Base-by-base conservation (phyloP, 1,139 yeast genomes). In the Ogataea hybrid region DNA sequence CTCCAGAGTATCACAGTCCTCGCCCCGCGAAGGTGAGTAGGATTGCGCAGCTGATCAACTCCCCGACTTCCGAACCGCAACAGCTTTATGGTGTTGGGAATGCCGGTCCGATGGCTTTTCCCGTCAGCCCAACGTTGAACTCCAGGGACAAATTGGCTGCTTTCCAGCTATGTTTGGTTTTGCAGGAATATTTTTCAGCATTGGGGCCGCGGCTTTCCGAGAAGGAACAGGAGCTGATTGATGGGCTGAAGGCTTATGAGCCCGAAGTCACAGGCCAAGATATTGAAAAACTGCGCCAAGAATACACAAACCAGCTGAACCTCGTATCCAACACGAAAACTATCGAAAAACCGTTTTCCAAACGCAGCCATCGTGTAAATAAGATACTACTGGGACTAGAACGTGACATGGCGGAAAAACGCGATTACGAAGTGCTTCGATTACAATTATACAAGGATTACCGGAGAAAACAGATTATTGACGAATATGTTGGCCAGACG, bases 391-490 rank as follows among this genome's bases (percentile, higher is more conserved):
- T 35, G 25, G 53, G 53, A 7, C 34, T 51, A 10, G 59, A 57
- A 31, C 49, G 50, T 23, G 69, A 66, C 47, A 32, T 63, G 29
- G 39, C 46, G 4, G 70, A 65, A 40, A 41, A 39, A 23, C 48
- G 64, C 33, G 70, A 64, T 39, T 59, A 47, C 36, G 66, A 63
- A 35, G 34, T 65, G 6, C 37, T 54, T 6, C 48, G 63, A 31
- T 44, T 60, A 18, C 54, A 58, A 32, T 35, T 52, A 6, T 48
- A 49, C 51, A 47, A 54, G 25, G 39, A 51, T 7, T 64, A 57
- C 41, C 46, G 46, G 25, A 52, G 57, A 25, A 54, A 58, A 23
- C 49, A 56, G 22, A 53, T 56, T n/a, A 27, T 59, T 21, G 49
- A 50, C 11, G 46, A 45, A 5, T 64, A 52, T 37, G 42, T 58